Conservation (phyloP, 768 basidiomycete genomes). For the Russula sp. region DNA sequence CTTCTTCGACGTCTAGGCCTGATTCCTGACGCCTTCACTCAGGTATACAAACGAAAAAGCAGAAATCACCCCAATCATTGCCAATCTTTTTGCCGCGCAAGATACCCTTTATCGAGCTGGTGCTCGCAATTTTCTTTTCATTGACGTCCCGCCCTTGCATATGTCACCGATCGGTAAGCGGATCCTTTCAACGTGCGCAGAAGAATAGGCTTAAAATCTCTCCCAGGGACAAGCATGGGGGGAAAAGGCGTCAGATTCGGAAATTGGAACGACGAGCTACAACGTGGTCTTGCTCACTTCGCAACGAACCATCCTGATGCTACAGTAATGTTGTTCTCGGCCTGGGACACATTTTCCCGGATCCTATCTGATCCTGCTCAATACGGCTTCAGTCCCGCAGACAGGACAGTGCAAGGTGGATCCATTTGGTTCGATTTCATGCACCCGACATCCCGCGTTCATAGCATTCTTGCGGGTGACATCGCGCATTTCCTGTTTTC, state of each 20-base stretch:
- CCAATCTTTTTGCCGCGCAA: slow-evolving; percentile 43
- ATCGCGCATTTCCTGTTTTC: slow-evolving; percentile 21
- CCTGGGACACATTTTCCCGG: slow-evolving; percentile 32
- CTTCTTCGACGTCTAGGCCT: slow-evolving; percentile 30
- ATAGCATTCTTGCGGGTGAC: slow-evolving; percentile 23
- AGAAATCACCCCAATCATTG: slow-evolving; percentile 25
- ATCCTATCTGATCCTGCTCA: slow-evolving; percentile 33
- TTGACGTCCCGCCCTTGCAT: slow-evolving; percentile 53
- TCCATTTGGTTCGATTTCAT: slow-evolving; percentile 29
- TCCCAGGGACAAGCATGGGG: slow-evolving; percentile 15
- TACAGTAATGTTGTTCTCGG: slow-evolving; percentile 32
- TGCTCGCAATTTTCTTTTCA: slow-evolving; percentile 50
- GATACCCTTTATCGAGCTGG: slow-evolving; percentile 48
- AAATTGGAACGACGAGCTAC: slow-evolving; percentile 26
- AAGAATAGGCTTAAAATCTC: background rate
- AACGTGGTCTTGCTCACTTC: slow-evolving; percentile 27
- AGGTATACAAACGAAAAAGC: slow-evolving; percentile 14
- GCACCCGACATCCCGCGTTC: slow-evolving; percentile 27
- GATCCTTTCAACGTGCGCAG: background rate
- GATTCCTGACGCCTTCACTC: slow-evolving; percentile 29
- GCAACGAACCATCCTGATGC: slow-evolving; percentile 31
- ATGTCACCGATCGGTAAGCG: slow-evolving; percentile 41
- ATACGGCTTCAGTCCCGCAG: slow-evolving; percentile 28
- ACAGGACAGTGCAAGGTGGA: slow-evolving; percentile 13
- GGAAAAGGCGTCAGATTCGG: slow-evolving; percentile 21